Evolutionary conservation across 1,284 basidiomycete genomes (phyloP), one percentile per base, ranked within the genome.

Genomic region (Ustilago hordei): DNA sequence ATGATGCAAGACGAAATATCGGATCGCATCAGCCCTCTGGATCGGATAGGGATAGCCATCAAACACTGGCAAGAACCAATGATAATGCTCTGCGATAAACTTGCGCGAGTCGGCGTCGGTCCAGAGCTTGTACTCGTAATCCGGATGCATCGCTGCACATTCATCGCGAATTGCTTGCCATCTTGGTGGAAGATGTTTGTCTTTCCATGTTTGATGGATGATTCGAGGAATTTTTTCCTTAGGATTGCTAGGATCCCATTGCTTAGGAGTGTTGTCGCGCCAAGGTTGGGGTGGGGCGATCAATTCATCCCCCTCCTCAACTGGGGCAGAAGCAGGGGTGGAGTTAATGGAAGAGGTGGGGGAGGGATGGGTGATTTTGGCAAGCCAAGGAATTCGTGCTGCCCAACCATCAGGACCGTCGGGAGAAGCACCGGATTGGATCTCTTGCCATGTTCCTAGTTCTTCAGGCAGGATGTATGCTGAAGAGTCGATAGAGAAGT

Each of bases 171-270:
- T 83, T 19, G 78, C 89, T 78, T 91, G 90, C 95, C 95, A 99
- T 73, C 91, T 90, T 45, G 90, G 88, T 5, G 97, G 97, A 28
- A 99, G 89, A 0, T 90, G 90, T 74, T 96, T 92, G 19, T 92
- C 92, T 89, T 97, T 98, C 96, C 96, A 99, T 23, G 97, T 99
- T 90, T 98, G 96, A 87, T 99, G 96, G 61, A 99, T 91, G 80
- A 99, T 94, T 58, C 94, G 90, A 2, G 96, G 96, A 48, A 98
- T 92, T 62, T 80, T 80, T 56, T 84, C 84, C 6, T 53, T 58
- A 15, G 84, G 81, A 39, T 66, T 71, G 64, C 19, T 60, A 28
- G 70, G 57, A 28, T 78, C 68, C 66, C 70, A 74, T 35, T 69
- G 47, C 32, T 67, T 74, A 35, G 68, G 71, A 0, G 70, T 61